A percentile compares a stretch with the other conserved stretches of the same genome.
Conservation (phyloP, 2,329 filamentous ascomycete genomes). For the Talaromyces sp. region DNA sequence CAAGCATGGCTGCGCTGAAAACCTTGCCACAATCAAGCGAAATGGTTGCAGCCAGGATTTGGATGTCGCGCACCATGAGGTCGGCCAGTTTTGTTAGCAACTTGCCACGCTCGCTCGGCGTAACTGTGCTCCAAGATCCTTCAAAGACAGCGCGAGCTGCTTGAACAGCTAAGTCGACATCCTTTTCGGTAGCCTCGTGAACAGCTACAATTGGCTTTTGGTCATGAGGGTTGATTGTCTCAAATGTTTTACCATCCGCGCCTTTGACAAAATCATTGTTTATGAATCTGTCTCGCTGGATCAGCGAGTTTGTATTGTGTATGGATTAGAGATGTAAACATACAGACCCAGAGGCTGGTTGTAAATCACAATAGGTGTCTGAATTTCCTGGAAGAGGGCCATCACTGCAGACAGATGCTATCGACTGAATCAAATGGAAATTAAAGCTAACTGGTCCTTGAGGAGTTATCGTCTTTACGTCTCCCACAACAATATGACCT, state of each 20-base stretch:
- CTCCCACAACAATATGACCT: not conserved
- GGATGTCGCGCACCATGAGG: conserved; percentile 69
- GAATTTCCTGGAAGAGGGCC: conserved; percentile 34
- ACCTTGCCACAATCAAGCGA: conserved; percentile 21
- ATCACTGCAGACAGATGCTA: conserved; percentile 15
- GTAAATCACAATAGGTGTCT: conserved; percentile 33
- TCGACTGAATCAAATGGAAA: too few species aligned
- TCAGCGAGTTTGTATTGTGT: not conserved
- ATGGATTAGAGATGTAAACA: conserved; percentile 5
- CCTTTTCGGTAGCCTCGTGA: conserved; percentile 78
- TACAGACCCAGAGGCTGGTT: conserved; percentile 38
- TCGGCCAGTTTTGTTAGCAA: conserved; percentile 72
- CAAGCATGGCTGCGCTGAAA: conserved; percentile 17
- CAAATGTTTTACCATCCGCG: conserved; percentile 83
- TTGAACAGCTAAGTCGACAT: conserved; percentile 67
- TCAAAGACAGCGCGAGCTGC: conserved; percentile 85
- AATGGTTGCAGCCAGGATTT: conserved; percentile 66
- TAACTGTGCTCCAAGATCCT: conserved; percentile 61
- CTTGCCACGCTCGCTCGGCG: conserved; percentile 67
- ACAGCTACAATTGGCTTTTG: conserved; percentile 82
- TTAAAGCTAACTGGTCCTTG: not conserved
- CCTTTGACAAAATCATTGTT: conserved; percentile 85
- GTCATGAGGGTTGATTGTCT: conserved; percentile 81
- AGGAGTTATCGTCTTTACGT: not conserved
- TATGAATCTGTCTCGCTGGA: conserved; percentile 39